Evolutionary conservation across 495 filamentous ascomycete species (phyloP).

Genomic region (Arthonia radiata): DNA sequence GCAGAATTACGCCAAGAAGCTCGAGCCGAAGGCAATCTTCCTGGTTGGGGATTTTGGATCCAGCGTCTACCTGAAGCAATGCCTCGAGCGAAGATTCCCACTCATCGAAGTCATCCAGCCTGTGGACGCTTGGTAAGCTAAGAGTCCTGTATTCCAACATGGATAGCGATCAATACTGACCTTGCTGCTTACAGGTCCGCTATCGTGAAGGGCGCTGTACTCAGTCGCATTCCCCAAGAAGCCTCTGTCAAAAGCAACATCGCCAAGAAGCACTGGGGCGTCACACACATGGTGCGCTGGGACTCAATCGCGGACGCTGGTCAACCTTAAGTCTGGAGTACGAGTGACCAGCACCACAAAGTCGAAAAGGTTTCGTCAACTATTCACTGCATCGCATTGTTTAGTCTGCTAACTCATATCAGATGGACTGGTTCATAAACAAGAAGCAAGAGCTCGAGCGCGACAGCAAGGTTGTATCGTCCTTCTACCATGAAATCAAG

Average conservation of each 20-base stretch:
- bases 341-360: no score
- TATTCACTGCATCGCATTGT: no score
- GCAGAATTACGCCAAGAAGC: conserved; percentile 1
- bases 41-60: conserved; percentile 22
- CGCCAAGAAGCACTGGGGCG: conserved; percentile 18
- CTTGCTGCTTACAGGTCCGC: no score
- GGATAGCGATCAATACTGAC: conserved; percentile 4
- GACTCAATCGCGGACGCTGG: no score
- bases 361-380: no score
- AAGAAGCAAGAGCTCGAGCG: no score
- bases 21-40: conserved; percentile 9
- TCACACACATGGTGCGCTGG: no score
- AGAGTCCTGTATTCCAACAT: background rate
- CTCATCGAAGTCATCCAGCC: conserved; percentile 17
- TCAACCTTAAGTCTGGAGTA: no score
- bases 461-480: no score
- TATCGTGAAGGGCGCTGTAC: conserved; percentile 12
- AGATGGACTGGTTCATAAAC: no score
- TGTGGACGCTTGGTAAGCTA: conserved; percentile 18
- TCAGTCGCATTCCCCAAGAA: conserved; percentile 9
- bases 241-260: conserved; percentile 10
- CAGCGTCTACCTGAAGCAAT: conserved; percentile 14
- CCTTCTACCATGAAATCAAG: no score
- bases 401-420: no score
- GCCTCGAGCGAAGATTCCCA: conserved; percentile 9